Evolutionary conservation across 805 yeast species (phyloP), one percentile per base, ranked within the genome.

Genomic region (Sugiyamaella valdiviana): DNA sequence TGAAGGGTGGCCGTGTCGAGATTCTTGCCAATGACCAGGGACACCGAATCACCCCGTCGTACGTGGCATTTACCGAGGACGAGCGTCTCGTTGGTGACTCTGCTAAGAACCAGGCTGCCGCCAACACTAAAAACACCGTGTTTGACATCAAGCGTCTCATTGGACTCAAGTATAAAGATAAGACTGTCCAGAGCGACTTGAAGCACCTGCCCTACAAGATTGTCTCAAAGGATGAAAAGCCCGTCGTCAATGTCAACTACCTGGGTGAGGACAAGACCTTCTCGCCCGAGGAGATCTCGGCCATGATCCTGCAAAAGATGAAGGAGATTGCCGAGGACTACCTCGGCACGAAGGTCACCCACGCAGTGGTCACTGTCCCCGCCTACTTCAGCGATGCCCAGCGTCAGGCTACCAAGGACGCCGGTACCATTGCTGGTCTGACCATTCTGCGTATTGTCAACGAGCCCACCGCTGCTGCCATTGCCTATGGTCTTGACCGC

Each of bases 381-480:
- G 95, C 95, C 49, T 86, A 86, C 73, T 86, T 86, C 77, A 87
- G 85, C 68, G 95, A 86, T 72, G 91, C 95, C 53, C 95, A 86
- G 74, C 82, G 95, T 74, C 95, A 86, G 70, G 95, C 95, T 57
- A 86, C 95, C 51, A 86, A 86, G 75, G 95, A 86, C 68, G 95
- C 95, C 39, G 95, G 95, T 75, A 78, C 83, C 53, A 86, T 86
- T 76, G 95, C 95, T 44, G 95, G 95, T 62, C 76, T 86, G 66
- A 85, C 83, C 67, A 87, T 86, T 56, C 74, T 86, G 70, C 83
- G 95, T 77, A 86, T 86, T 60, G 91, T 86, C 54, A 86, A 86
- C 68, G 95, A 86, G 76, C 95, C 95, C 62, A 89, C 97, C 52
- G 97, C 97, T 42, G 97, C 97, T 58, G 97, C 97, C 48, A 87